Base-by-base conservation (phyloP, 2,329 filamentous ascomycete genomes). In the Fusarium agapanthi region DNA sequence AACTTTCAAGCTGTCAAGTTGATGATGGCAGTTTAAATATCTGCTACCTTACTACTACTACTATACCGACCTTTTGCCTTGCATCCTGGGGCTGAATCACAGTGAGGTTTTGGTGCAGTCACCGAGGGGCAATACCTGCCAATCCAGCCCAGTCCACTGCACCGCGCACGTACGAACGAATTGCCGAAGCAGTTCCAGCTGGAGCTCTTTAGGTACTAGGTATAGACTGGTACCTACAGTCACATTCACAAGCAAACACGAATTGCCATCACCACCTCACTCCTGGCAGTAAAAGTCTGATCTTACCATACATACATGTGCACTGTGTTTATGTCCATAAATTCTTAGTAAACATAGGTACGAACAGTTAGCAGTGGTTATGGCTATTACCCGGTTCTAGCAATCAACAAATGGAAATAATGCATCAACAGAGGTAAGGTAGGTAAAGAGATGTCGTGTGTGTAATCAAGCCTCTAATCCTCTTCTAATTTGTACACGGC, bases 401-500 rank as follows among this genome's bases (percentile, higher is more conserved):
- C 58, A 35, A 37, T 47, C 28, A 34, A 44, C 37, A 16, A 43
- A 47, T 35, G 35, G 18, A 32, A 55, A 20, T 38, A 61, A 51
- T 56, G 67, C 58, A 68, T 67, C 58, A 63, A 69, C 60, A 69
- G 65, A 50, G 15, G n/a, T 24, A 24, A 24, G 41, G 47, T 50
- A 50, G 47, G 47, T 50, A 64, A 65, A 71, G 65, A 69, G 74
- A 58, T 65, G 58, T 61, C 63, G 34, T 65, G 59, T 64, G 60
- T 71, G 75, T 73, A 72, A 70, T 71, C 68, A 73, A 68, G 71
- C 67, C 74, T 80, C 75, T 78, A 67, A 76, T 79, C 73, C 75
- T 76, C 76, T 67, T 73, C 69, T 76, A 74, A 75, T 78, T 80
- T 77, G 75, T 81, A 81, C 79, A 81, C 72, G 75, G 77, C 74